A percentile compares a stretch with the other conserved stretches of the same genome.
These are phyloP conservation scores for Trichoderma guizhouense DNA, from an alignment of 2,329 filamentous ascomycete species.

Conservation along the genomic window DNA sequence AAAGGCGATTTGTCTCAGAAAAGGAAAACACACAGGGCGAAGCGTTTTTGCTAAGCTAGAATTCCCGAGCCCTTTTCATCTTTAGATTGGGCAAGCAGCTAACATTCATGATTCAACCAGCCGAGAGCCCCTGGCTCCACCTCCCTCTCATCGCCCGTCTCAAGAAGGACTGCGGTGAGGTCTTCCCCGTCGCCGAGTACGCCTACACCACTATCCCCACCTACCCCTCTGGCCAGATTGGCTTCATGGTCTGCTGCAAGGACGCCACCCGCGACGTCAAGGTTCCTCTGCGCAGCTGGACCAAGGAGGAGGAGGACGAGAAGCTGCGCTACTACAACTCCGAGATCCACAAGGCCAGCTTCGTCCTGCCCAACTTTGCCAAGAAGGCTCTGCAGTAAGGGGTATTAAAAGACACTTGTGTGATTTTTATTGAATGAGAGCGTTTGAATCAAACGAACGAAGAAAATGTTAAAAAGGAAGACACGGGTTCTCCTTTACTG, in stretches of 20 bases:
- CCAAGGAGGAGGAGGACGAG: slow-evolving; percentile 83
- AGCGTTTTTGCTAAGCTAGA: background rate
- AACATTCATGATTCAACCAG: slow-evolving; percentile 45
- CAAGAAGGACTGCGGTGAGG: slow-evolving; percentile 93
- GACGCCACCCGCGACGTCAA: slow-evolving; percentile 79
- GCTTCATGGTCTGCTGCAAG: slow-evolving; percentile 99
- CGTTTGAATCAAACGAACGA: background rate
- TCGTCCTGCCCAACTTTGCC: slow-evolving; percentile 90
- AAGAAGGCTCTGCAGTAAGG: slow-evolving; percentile 65
- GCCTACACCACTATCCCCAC: slow-evolving; percentile 99
- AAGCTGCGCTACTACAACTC: slow-evolving; percentile 96
- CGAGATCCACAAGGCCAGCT: slow-evolving; percentile 92
- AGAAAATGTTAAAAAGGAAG: background rate
- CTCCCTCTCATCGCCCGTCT: slow-evolving; percentile 88
- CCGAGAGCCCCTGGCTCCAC: slow-evolving; percentile 99
- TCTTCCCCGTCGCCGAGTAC: slow-evolving; percentile 98
- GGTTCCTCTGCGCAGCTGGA: slow-evolving; percentile 79
- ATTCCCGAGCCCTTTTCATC: background rate
- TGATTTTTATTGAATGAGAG: background rate
- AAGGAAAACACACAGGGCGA: background rate
- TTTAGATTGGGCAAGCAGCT: background rate
- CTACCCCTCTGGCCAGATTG: slow-evolving; percentile 98
- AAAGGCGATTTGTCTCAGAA: background rate
- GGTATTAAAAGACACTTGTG: background rate
- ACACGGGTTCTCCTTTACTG: background rate